Evolutionary conservation across 2,329 filamentous ascomycete species (phyloP).

Genomic region (Talaromyces verruculosus): DNA sequence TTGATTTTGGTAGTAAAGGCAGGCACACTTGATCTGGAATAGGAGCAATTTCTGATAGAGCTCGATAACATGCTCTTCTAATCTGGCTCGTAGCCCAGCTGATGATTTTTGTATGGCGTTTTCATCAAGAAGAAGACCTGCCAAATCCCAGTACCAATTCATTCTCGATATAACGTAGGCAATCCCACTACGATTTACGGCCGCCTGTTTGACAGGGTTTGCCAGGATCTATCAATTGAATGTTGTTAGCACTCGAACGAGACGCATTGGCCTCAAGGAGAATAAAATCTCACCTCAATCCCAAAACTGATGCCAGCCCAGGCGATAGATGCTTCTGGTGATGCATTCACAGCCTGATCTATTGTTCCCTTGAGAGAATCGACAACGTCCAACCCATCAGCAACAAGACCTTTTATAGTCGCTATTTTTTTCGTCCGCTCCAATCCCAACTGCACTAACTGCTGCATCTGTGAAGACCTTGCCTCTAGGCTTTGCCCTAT

Average conservation of each 20-base stretch:
- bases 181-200: background rate
- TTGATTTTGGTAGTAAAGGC: slow-evolving; percentile 9
- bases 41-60: slow-evolving; percentile 14
- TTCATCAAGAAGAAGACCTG: slow-evolving; percentile 4
- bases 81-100: background rate
- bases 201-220: slow-evolving; percentile 1
- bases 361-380: slow-evolving; percentile 2
- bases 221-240: background rate
- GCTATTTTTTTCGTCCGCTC: slow-evolving; percentile 11
- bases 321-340: slow-evolving; percentile 1
- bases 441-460: slow-evolving; percentile 1
- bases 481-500: slow-evolving; percentile 6
- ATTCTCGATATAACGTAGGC: slow-evolving; percentile 8
- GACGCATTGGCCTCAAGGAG: background rate
- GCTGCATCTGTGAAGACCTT: slow-evolving; percentile 8
- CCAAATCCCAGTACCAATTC: slow-evolving; percentile 11
- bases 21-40: background rate
- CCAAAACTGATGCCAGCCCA: slow-evolving; percentile 5
- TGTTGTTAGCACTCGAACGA: background rate
- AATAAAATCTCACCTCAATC: background rate
- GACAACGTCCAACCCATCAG: background rate
- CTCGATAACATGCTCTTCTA: slow-evolving; percentile 1
- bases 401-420: background rate
- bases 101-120: slow-evolving; percentile 1
- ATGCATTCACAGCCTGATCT: background rate